phyloP scores from a whole-genome alignment of 1,284 basidiomycete species.

The Jaminaea rosea region DNA sequence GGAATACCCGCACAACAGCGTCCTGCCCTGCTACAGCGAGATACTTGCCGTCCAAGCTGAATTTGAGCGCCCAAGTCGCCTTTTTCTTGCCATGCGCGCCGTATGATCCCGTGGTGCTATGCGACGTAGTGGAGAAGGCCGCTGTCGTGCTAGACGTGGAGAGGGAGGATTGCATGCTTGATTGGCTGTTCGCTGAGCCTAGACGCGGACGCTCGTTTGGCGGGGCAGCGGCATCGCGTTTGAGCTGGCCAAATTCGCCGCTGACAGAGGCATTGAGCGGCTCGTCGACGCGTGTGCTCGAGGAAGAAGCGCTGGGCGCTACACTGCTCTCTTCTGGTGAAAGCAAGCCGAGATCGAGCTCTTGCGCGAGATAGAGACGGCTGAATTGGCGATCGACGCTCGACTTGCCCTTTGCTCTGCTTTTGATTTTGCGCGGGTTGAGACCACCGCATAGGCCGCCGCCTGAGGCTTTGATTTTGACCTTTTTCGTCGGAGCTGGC shows the following conservation, averaged over 20 bases:
- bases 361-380: conserved; percentile 43
- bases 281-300: conserved; percentile 4
- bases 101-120: neutral
- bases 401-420: conserved; percentile 18
- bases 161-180: conserved; percentile 5
- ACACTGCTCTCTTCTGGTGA: conserved; percentile 4
- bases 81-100: conserved; percentile 16
- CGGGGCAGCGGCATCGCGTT: no score
- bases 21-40: conserved; percentile 47
- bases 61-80: conserved; percentile 45
- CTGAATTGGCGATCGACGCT: conserved; percentile 25
- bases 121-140: neutral
- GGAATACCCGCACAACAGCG: conserved; percentile 38
- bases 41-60: conserved; percentile 43
- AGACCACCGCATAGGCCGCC: neutral
- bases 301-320: conserved; percentile 4
- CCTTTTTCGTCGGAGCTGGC: neutral
- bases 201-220: no score
- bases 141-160: conserved; percentile 2
- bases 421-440: conserved; percentile 1
- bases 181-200: neutral
- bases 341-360: conserved; percentile 17
- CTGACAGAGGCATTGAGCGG: conserved; percentile 3
- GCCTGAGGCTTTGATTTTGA: neutral
- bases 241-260: conserved; percentile 4